Evolutionary conservation across 257 asterid genomes (phyloP).

Genomic region (Plantago major): DNA sequence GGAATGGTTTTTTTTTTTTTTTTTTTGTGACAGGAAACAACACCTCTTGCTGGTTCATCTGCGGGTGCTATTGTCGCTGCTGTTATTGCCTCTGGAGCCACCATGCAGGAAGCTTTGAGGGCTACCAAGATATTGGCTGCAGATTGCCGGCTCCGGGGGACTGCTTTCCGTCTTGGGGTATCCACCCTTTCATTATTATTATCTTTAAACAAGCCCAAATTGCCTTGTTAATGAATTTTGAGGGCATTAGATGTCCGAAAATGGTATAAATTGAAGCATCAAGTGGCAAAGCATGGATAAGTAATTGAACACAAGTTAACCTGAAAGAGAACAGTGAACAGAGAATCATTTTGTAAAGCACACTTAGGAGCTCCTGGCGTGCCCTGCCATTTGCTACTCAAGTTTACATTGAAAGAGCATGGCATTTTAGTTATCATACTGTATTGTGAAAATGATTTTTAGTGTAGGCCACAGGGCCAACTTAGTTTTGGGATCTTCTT

Average conservation of each 20-base stretch:
- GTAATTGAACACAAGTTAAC: no score
- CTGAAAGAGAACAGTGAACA: no score
- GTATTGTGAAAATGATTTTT: background rate
- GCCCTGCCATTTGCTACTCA: no score
- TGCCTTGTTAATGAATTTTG: background rate
- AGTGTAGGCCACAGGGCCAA: background rate
- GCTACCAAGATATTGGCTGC: slow-evolving; percentile 86
- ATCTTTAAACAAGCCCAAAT: background rate
- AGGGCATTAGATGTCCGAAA: no score
- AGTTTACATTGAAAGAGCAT: background rate
- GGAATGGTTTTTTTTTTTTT: no score
- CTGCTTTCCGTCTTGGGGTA: slow-evolving; percentile 99
- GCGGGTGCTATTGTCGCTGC: slow-evolving; percentile 99
- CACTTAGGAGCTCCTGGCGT: no score
- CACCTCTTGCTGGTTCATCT: slow-evolving; percentile 97
- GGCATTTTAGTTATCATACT: background rate
- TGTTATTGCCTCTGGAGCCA: slow-evolving; percentile 85
- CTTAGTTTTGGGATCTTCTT: no score
- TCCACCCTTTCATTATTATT: background rate
- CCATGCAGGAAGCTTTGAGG: slow-evolving; percentile 73
- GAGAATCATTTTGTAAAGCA: no score
- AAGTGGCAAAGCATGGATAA: no score
- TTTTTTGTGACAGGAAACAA: slow-evolving; percentile 57
- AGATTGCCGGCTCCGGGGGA: slow-evolving; percentile 87
- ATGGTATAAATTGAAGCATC: no score